Evolutionary conservation across 192 early-diverging fungal species (phyloP), one percentile per base, ranked within the genome.

Genomic region (Coemansia sp.): DNA sequence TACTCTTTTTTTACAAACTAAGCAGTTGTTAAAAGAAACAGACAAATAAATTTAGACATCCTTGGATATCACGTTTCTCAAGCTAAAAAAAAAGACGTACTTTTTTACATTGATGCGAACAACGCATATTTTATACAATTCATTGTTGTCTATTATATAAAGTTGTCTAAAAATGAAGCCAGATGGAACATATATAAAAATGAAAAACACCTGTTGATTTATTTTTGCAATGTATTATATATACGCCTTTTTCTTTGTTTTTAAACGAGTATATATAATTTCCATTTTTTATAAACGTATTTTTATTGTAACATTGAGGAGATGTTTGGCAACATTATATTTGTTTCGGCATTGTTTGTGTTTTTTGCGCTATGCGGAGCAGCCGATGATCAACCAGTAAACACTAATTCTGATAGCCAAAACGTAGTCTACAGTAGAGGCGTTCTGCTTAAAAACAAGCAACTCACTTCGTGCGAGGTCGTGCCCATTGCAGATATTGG

Each of bases 391-490:
- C 8, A 41, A 41, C 5, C 39, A 12, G 39, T 54, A 0, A 17
- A 54, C 5, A 22, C 53, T 2, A 54, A 0, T 9, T 51, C 9
- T 17, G 17, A 54, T 54, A 5, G 17, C 11, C 17, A 54, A n/a
- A 54, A 54, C 17, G 17, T 54, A 6, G 17, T 22, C 17, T 54
- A 54, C 22, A 54, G 17, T 54, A 28, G 53, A 54, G 53, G 53
- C 7, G 53, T 54, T 15, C 17, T 54, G 7, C n/a, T 28, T n/a
- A 54, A 22, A n/a, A 28, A 54, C 22, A 28, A 28, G 17, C 7
- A 54, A 6, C 53, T 22, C n/a, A 54, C 53, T n/a, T 54, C 53
- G 53, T 54, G 53, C 17, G 53, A 54, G 53, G 17, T 54, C 5
- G 53, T 54, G 17, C 53, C 53, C 1, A 54, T 54, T 22, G 53